Base-by-base conservation (phyloP, 2,329 filamentous ascomycete genomes). In the Colletotrichum endophyticum region DNA sequence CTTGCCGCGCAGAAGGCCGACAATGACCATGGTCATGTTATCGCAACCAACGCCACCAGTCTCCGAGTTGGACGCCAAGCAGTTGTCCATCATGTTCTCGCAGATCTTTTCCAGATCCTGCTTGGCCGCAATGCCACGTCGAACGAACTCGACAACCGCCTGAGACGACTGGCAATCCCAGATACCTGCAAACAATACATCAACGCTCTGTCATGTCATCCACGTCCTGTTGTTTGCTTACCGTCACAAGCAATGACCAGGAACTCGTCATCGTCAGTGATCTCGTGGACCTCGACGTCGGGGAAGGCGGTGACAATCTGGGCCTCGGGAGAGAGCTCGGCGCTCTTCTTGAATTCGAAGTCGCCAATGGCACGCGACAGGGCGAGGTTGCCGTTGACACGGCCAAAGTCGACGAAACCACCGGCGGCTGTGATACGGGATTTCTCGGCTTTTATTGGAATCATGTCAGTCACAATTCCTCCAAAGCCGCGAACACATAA, bases 51-150 rank as follows among this genome's bases (percentile, higher is more conserved):
- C 96, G 78, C 97, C 97, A 72, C 97, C 97, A 36, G 96, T 98
- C 87, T 99, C 97, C 80, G 96, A 98, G 91, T 98, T 99, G 77
- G 96, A 98, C 56, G 97, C 96, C 79, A 99, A 90, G 84, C 97
- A 99, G 89, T 99, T 99, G 89, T 99, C 96, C 97, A 99, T 99
- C 95, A 99, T 98, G 88, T 99, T 99, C 88, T 99, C 97, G 86
- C 96, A 99, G 82, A 99, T 99, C 84, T 95, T 95, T 72, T 96
- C 93, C 68, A 99, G 91, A 66, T 98, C 95, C 87, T 99, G 97
- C 89, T 98, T 98, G 68, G 96, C 96, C 66, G 96, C 96, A 85
- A 99, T 98, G 73, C 97, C 97, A 83, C 97, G 94, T 84, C 97
- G 92, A 79, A 99, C 97, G 84, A 99, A 99, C 86, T 99, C 97